These are phyloP conservation scores for Verticillium klebahnii DNA, from an alignment of 2,329 filamentous ascomycete species.

Conservation along the genomic window DNA sequence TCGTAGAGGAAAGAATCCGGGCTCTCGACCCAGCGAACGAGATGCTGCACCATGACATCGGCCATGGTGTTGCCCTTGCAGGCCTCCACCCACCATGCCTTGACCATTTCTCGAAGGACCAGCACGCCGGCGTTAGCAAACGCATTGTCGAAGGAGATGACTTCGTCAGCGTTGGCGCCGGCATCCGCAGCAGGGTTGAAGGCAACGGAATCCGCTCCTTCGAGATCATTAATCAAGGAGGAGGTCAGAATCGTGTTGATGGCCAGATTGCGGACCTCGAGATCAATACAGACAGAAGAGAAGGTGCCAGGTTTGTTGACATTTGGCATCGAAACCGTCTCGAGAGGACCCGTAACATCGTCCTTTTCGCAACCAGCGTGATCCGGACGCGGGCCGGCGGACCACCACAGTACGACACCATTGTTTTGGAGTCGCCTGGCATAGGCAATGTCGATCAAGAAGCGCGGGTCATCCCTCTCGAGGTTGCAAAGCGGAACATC, in stretches of 20 bases:
- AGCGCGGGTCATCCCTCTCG: slow-evolving; percentile 88
- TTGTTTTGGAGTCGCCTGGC: slow-evolving; percentile 85
- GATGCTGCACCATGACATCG: slow-evolving; percentile 93
- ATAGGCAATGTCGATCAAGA: slow-evolving; percentile 94
- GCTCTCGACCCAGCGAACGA: slow-evolving; percentile 95
- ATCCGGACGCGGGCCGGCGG: slow-evolving; percentile 76
- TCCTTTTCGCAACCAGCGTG: slow-evolving; percentile 96
- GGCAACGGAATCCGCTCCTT: slow-evolving; percentile 80
- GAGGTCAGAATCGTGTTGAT: slow-evolving; percentile 98
- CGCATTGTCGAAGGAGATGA: slow-evolving; percentile 44
- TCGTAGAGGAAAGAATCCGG: slow-evolving; percentile 95
- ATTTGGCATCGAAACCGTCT: slow-evolving; percentile 85
- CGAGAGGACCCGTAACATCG: slow-evolving; percentile 76
- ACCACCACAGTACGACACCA: slow-evolving; percentile 97
- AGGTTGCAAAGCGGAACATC: slow-evolving; percentile 94
- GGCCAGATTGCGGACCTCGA: slow-evolving; percentile 88
- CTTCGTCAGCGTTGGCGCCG: slow-evolving; percentile 58
- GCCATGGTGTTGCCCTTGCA: slow-evolving; percentile 90
- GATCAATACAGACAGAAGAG: slow-evolving; percentile 91
- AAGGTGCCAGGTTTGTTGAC: slow-evolving; percentile 93
- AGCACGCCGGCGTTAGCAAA: slow-evolving; percentile 89
- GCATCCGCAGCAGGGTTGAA: slow-evolving; percentile 74
- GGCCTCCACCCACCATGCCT: slow-evolving; percentile 96
- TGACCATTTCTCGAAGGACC: slow-evolving; percentile 96
- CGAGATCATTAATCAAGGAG: slow-evolving; percentile 92